Evolutionary conservation across 768 basidiomycete species (phyloP), one percentile per base, ranked within the genome.

Genomic region (Coprinellus aureogranulatus): DNA sequence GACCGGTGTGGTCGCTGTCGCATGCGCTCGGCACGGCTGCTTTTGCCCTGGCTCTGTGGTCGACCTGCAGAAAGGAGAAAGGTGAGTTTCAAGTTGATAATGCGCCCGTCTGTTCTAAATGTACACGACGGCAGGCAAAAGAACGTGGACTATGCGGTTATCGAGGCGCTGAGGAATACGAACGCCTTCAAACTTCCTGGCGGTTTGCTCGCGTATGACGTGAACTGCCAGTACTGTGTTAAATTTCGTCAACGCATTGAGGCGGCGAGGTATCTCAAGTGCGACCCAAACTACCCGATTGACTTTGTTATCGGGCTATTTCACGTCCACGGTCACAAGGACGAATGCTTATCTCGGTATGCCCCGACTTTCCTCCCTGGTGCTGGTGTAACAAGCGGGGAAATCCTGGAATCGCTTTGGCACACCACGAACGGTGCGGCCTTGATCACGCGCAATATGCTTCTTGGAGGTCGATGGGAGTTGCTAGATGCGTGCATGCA

Each of bases 311-410:
- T 52, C 12, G 50, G 50, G 0, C 54, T 67, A 0, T 70, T 66
- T 54, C 67, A 71, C 46, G 59, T 70, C 0, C 68, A 70, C 54
- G 68, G 62, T 0, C 67, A 70, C 52, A 52, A 55, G 14, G 48
- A 60, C 0, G 37, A 68, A 23, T 72, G 71, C 48, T 63, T 61
- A 27, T 14, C 66, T 0, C 47, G 66, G 1, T 75, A 53, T 57
- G 61, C 63, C 5, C 30, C 61, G 0, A 48, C 51, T 2, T 67
- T 61, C 22, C 58, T 65, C 30, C 41, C 49, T 1, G 52, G 64
- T 0, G 47, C 60, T 4, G 62, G 57, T 0, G 20, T 54, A 0
- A 50, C 59, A 0, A 58, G 54, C 39, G 62, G 64, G 0, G 65
- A 68, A 45, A 64, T 65, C 4, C 31, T 68, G 10, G 64, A 68